A percentile compares a stretch with the other conserved stretches of the same genome.
These are phyloP conservation scores for Uncinocarpus reesii DNA, from an alignment of 2,329 filamentous ascomycete species.

Conservation along the genomic window DNA sequence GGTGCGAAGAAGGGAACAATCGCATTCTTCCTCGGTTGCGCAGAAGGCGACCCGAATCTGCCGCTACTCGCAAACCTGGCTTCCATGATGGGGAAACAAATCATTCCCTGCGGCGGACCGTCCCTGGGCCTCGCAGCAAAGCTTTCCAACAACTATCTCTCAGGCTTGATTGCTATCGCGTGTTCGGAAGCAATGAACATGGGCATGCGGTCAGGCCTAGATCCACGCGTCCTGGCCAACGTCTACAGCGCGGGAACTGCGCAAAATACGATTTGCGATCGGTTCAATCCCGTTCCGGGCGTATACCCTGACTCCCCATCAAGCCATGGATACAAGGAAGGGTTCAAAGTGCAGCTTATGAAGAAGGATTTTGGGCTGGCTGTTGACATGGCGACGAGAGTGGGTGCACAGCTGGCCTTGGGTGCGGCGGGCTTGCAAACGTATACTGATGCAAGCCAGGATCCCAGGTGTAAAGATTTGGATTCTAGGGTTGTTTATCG, in stretches of 20 bases:
- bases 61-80: slow-evolving; percentile 38
- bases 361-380: slow-evolving; percentile 49
- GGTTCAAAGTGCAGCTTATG: slow-evolving; percentile 52
- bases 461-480: slow-evolving; percentile 43
- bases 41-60: slow-evolving; percentile 37
- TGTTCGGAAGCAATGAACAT: slow-evolving; percentile 51
- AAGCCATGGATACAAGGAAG: slow-evolving; percentile 42
- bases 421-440: slow-evolving; percentile 42
- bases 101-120: slow-evolving; percentile 48
- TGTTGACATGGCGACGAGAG: slow-evolving; percentile 44
- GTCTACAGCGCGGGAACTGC: slow-evolving; percentile 45
- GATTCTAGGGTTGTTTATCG: slow-evolving; percentile 51
- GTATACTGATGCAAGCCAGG: slow-evolving; percentile 44
- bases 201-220: slow-evolving; percentile 48
- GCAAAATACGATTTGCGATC: slow-evolving; percentile 44
- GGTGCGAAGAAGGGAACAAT: slow-evolving; percentile 45
- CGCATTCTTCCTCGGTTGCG: slow-evolving; percentile 44
- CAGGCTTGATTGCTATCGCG: slow-evolving; percentile 49
- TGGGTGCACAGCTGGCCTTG: slow-evolving; percentile 43
- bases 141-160: slow-evolving; percentile 53
- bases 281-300: slow-evolving; percentile 44
- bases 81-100: slow-evolving; percentile 43
- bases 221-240: slow-evolving; percentile 44
- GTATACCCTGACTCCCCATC: slow-evolving; percentile 41
- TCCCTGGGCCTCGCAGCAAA: slow-evolving; percentile 50